Base-by-base conservation (phyloP, 2,329 filamentous ascomycete species). In the Escovopsis sp. region DNA sequence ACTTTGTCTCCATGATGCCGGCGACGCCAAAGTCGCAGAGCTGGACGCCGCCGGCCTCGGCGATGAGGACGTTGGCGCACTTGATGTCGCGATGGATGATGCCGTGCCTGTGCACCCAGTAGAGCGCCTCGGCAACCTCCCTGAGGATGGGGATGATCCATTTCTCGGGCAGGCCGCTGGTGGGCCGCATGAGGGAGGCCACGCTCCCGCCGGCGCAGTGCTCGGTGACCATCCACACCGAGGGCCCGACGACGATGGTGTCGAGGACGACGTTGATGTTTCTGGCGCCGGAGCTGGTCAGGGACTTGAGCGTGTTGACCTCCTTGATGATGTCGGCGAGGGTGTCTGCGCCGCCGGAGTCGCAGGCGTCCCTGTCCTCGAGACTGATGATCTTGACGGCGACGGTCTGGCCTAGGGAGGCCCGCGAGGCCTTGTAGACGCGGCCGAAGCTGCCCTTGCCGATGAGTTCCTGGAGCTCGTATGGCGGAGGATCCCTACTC, bases 161-260 rank as follows among this genome's bases (percentile, higher is more conserved):
- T 56, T 75, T 78, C 62, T 82, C 78, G 49, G 75, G 70, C n/a
- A 82, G 61, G 4, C 77, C 77, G 3, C 72, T 71, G 2, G 75
- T 80, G 19, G 79, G 76, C 56, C 73, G 75, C 75, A 80, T 79
- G 46, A 73, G 71, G 47, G 72, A 87, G 49, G 73, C 80, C 58
- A 91, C 79, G 57, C 84, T 89, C 42, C 85, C 85, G 48, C 85
- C 85, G 6, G 81, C 83, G 53, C 84, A 88, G 59, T 87, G 86
- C 61, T 89, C 83, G 46, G 82, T 87, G 43, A 89, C 76, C 65
- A 91, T 84, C 85, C 85, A 91, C 62, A 91, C 78, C 44, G 83
- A 75, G 49, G 82, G 78, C 37, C 82, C 82, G 30, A 88, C 75
- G 9, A 82, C 77, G 15, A 87, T 70, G 4, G 82, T 82, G 49